phyloP scores from a whole-genome alignment of 768 basidiomycete genomes.

The Phaeolepiota aurea region DNA sequence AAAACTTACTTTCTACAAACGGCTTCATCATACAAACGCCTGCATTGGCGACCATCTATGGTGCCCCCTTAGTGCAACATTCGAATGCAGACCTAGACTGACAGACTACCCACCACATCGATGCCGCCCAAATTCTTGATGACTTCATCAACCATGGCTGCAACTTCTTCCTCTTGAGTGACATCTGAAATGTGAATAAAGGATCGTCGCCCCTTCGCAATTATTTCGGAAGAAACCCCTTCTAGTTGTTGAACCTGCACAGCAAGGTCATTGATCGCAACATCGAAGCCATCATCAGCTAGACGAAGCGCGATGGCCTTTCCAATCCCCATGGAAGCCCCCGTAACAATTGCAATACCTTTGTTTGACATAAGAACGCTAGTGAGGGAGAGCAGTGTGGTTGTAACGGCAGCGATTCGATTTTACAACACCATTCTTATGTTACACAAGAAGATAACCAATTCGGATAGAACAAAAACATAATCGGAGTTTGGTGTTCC shows the following conservation, averaged over 20 bases:
- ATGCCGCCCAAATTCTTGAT: neutral
- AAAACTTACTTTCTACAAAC: constrained; percentile 13
- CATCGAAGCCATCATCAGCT: constrained; percentile 29
- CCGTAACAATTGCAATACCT: constrained; percentile 29
- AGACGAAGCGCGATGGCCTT: constrained; percentile 31
- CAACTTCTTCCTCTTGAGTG: neutral
- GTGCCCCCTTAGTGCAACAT: too few relatives aligned
- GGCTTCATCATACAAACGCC: constrained; percentile 17
- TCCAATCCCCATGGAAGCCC: constrained; percentile 33
- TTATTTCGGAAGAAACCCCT: neutral
- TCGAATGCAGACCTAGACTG: neutral
- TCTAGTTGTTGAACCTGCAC: neutral
- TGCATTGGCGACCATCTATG: constrained; percentile 39
- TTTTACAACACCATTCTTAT: too few relatives aligned
- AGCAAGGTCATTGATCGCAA: constrained; percentile 28
- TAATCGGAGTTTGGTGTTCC: too few relatives aligned
- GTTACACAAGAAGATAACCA: too few relatives aligned
- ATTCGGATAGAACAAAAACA: too few relatives aligned
- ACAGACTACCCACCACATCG: neutral
- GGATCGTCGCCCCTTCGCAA: neutral
- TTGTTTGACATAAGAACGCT: neutral
- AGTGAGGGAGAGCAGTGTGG: too few relatives aligned
- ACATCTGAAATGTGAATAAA: neutral
- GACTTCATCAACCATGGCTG: neutral
- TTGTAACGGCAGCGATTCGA: too few relatives aligned